These are phyloP conservation scores for Nitzschia sp. DNA, from an alignment of 108 stramenopile genomes.

Conservation along the genomic window DNA sequence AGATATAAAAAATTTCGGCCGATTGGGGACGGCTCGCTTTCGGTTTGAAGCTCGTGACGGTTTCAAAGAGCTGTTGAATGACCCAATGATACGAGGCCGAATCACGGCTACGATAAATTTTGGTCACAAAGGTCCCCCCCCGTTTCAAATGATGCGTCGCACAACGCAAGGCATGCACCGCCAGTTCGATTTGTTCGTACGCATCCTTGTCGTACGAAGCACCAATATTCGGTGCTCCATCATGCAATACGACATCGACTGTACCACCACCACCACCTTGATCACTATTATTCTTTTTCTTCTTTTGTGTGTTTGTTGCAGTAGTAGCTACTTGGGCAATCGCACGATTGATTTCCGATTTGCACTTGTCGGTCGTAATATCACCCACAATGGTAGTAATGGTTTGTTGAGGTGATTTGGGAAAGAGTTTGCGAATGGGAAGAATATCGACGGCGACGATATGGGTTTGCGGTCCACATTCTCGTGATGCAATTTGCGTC, in stretches of 20 bases:
- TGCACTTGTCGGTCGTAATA: slow-evolving; percentile 97
- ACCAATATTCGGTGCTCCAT: slow-evolving; percentile 99
- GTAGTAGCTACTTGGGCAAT: slow-evolving; percentile 31
- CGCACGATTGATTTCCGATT: slow-evolving; percentile 76
- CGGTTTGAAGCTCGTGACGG: slow-evolving; percentile 93
- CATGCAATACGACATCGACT: slow-evolving; percentile 97
- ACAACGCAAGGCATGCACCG: slow-evolving; percentile 93
- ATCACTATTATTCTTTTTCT: not conserved
- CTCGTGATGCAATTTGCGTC: slow-evolving; percentile 94
- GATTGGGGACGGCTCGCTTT: slow-evolving; percentile 88
- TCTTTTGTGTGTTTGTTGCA: not conserved
- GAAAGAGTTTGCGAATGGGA: slow-evolving; percentile 83
- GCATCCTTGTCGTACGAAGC: slow-evolving; percentile 96
- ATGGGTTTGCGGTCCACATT: slow-evolving; percentile 40
- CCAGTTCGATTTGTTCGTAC: slow-evolving; percentile 97
- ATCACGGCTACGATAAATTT: slow-evolving; percentile 96
- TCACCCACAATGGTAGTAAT: slow-evolving; percentile 95
- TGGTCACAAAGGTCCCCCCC: slow-evolving; percentile 94
- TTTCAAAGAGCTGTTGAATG: slow-evolving; percentile 92
- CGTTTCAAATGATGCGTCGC: slow-evolving; percentile 90
- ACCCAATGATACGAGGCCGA: slow-evolving; percentile 97
- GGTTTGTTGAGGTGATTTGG: slow-evolving; percentile 30
- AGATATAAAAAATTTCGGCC: slow-evolving; percentile 99
- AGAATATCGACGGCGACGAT: slow-evolving; percentile 98
- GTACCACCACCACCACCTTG: no score